Evolutionary conservation across 768 basidiomycete species (phyloP).

Genomic region (Mycena haematopus): DNA sequence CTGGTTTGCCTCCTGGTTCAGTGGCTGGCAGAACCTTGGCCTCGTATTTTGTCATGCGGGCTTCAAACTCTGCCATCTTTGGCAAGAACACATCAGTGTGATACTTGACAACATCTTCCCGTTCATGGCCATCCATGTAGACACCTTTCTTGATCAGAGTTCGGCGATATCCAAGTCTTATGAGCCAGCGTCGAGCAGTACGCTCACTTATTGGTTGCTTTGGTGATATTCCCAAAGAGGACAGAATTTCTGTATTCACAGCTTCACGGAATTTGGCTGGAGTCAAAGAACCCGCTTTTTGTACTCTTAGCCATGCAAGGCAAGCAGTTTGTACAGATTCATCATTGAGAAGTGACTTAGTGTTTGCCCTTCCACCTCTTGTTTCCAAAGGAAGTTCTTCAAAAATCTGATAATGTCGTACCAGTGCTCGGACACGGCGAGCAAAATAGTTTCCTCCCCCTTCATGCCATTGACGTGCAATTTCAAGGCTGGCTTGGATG

Average conservation of each 20-base stretch:
- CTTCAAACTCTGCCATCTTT: conserved; percentile 30
- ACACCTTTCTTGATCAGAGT: conserved; percentile 40
- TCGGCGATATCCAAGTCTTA: conserved; percentile 40
- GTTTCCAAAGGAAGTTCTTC: conserved; percentile 39
- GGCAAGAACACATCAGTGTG: conserved; percentile 27
- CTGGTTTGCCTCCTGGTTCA: too few relatives aligned
- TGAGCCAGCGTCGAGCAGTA: conserved; percentile 48
- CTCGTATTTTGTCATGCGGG: conserved; percentile 22
- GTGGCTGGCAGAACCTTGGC: not conserved
- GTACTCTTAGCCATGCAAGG: conserved; percentile 31
- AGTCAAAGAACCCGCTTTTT: conserved; percentile 38
- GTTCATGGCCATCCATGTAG: conserved; percentile 47
- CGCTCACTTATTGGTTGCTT: conserved; percentile 35
- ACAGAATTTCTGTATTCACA: conserved; percentile 39
- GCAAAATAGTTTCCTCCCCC: conserved; percentile 37
- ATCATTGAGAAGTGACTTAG: conserved; percentile 32
- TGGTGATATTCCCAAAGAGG: conserved; percentile 36
- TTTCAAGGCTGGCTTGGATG: conserved; percentile 40
- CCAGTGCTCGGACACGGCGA: conserved; percentile 36
- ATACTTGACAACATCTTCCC: conserved; percentile 28
- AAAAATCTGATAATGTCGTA: conserved; percentile 45
- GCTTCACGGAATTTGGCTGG: conserved; percentile 33
- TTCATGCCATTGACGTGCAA: conserved; percentile 47
- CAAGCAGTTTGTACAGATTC: conserved; percentile 29
- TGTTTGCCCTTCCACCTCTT: conserved; percentile 32